Percentiles rank a stretch among this genome's conserved stretches.
These are phyloP conservation scores for Silene latifolia DNA, from an alignment of 148 eudicot genomes.

Conservation along the genomic window DNA sequence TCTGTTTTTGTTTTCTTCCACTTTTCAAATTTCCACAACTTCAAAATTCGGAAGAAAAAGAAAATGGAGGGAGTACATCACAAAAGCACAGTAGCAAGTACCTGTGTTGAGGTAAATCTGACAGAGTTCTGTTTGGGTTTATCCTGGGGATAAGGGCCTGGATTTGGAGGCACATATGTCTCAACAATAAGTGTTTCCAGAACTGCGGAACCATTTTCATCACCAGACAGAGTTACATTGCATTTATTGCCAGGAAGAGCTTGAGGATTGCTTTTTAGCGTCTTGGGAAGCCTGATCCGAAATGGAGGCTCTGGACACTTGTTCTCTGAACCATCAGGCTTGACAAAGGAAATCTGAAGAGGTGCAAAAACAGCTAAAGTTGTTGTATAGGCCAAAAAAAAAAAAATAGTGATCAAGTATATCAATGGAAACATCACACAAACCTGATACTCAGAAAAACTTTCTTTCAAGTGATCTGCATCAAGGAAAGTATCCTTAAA, in stretches of 20 bases:
- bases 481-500: constrained; percentile 92
- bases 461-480: constrained; percentile 69
- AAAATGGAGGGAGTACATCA: not conserved
- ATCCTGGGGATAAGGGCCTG: constrained; percentile 98
- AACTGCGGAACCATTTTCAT: constrained; percentile 34
- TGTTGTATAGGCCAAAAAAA: not conserved
- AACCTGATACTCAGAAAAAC: constrained; percentile 80
- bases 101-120: constrained; percentile 94
- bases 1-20: not conserved
- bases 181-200: constrained; percentile 73
- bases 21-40: not conserved
- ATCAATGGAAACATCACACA: constrained; percentile 17
- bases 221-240: constrained; percentile 25
- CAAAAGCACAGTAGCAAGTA: constrained; percentile 18
- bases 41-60: not conserved
- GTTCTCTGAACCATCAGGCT: constrained; percentile 75
- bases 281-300: constrained; percentile 65
- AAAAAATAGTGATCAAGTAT: not conserved
- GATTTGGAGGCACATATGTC: constrained; percentile 92
- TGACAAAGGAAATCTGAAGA: constrained; percentile 60
- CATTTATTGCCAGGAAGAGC: constrained; percentile 63
- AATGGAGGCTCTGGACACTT: constrained; percentile 69
- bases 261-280: constrained; percentile 50
- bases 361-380: not conserved
- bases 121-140: constrained; percentile 93